Evolutionary conservation across 805 yeast genomes (phyloP).

Genomic region (Monosporozyma aerobia): DNA sequence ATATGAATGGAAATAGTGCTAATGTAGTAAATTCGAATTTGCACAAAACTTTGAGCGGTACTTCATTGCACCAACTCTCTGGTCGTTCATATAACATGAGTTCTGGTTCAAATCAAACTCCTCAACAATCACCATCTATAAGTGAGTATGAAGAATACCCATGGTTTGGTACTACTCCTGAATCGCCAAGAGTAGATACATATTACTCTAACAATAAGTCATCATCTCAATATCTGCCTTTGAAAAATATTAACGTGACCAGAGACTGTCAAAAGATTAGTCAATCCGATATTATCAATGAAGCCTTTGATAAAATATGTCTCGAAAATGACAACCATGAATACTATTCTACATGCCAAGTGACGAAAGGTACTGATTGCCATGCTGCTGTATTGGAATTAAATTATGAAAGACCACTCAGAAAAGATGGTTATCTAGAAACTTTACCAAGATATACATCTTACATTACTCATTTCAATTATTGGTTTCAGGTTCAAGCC

Average conservation of each 20-base stretch:
- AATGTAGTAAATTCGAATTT: constrained; percentile 1
- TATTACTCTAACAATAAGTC: constrained; percentile 3
- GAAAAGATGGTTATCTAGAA: constrained; percentile 10
- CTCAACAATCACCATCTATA: constrained; percentile 30
- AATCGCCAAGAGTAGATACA: constrained; percentile 19
- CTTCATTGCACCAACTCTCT: constrained; percentile 21
- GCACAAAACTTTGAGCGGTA: constrained; percentile 22
- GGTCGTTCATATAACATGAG: constrained; percentile 5
- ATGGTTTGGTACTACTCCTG: constrained; percentile 27
- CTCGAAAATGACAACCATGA: constrained; percentile 3
- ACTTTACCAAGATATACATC: constrained; percentile 23
- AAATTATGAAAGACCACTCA: constrained; percentile 7
- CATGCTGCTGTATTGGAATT: constrained; percentile 26
- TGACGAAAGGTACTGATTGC: constrained; percentile 12
- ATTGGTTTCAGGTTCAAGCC: constrained; percentile 39
- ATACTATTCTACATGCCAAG: constrained; percentile 3
- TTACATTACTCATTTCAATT: constrained; percentile 23
- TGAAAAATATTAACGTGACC: constrained; percentile 12
- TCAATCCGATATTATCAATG: constrained; percentile 23
- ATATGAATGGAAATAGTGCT: neutral
- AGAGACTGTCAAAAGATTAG: constrained; percentile 22
- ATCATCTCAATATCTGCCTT: constrained; percentile 3
- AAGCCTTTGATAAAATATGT: constrained; percentile 19
- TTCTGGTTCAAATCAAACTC: constrained; percentile 17
- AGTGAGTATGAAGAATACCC: constrained; percentile 35